Evolutionary conservation across 768 basidiomycete genomes (phyloP), one percentile per base, ranked within the genome.

Genomic region (Mycena maculata): DNA sequence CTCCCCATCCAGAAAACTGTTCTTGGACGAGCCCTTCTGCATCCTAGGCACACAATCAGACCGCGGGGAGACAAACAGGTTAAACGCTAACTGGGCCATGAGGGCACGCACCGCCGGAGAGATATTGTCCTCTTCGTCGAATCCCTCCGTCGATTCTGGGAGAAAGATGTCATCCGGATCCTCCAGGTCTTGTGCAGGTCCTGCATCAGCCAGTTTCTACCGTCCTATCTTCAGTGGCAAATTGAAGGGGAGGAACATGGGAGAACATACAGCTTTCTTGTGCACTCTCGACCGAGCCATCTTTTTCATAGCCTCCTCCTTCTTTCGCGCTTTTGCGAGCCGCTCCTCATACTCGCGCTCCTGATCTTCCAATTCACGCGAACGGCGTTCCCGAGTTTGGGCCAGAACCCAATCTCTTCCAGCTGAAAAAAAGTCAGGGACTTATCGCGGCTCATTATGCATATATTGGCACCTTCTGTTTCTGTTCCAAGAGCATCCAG

Each of bases 91-190:
- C 96, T 89, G 92, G 54, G 83, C 85, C 90, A 97, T 91, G 13
- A 97, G 81, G 1, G 88, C 93, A 28, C 88, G 86, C 8, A 97
- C 89, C 44, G 88, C 92, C 2, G 92, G 89, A 8, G 92, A 92
- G 7, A 96, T 82, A 71, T 93, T 90, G 78, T 81, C 84, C 65
- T 78, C 79, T 45, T 81, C 84, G 65, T 78, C 78, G 33, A 36
- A 36, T 36, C 62, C 73, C 47, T 79, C 82, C 23, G 84, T 84
- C 2, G 73, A 73, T 53, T 92, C 89, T 0, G 95, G 95, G 15
- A 96, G 84, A 75, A 92, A 97, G 16, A 78, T 72, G 4, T 88
- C 86, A n/a, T 95, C 93, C 16, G 88, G 84, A 15, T 83, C 80
- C 7, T 82, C 82, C 16, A 71, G 72, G 13, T 77, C 74, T n/a